A percentile compares a stretch with the other conserved stretches of the same genome.
phyloP scores from a whole-genome alignment of 768 basidiomycete genomes.

The Sutorius australiensis region DNA sequence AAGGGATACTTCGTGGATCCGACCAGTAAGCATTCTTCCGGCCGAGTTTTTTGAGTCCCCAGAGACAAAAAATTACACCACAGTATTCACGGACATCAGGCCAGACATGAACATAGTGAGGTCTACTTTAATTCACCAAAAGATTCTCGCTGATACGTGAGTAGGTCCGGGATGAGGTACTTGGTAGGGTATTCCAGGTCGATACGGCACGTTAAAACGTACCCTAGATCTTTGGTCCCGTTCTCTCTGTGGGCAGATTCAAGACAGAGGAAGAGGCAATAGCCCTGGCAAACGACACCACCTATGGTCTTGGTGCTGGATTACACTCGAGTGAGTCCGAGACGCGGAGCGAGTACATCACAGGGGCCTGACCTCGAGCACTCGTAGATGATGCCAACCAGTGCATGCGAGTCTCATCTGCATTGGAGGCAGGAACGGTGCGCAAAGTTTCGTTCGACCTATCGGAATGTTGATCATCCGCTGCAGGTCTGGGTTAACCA shows the following conservation, averaged over 20 bases:
- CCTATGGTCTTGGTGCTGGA: slow-evolving; percentile 89
- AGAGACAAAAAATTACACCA: slow-evolving; percentile 4
- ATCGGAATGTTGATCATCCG: slow-evolving; percentile 4
- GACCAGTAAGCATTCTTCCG: slow-evolving; percentile 56
- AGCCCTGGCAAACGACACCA: slow-evolving; percentile 78
- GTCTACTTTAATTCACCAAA: slow-evolving; percentile 3
- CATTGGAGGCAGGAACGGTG: slow-evolving; percentile 86
- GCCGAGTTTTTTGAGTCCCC: slow-evolving; percentile 2
- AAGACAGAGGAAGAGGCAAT: slow-evolving; percentile 86
- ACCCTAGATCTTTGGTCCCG: slow-evolving; percentile 88
- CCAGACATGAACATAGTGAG: slow-evolving; percentile 84
- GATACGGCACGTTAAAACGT: slow-evolving; percentile 10
- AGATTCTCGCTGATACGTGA: slow-evolving; percentile 21
- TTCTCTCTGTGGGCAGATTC: slow-evolving; percentile 79
- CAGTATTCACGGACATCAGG: slow-evolving; percentile 80
- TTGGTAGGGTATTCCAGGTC: slow-evolving; percentile 4
- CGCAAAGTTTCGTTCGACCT: slow-evolving; percentile 21
- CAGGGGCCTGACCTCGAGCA: slow-evolving; percentile 20
- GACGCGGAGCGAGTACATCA: neutral
- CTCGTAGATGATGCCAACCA: slow-evolving; percentile 70
- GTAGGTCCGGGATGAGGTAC: slow-evolving; percentile 33
- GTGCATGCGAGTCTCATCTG: slow-evolving; percentile 84
- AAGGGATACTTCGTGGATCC: slow-evolving; percentile 91
- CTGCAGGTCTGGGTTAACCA: slow-evolving; percentile 87
- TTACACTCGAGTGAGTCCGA: slow-evolving; percentile 73